Evolutionary conservation across 2,329 filamentous ascomycete species (phyloP), one percentile per base, ranked within the genome.

Genomic region (Scytalidium sp.): DNA sequence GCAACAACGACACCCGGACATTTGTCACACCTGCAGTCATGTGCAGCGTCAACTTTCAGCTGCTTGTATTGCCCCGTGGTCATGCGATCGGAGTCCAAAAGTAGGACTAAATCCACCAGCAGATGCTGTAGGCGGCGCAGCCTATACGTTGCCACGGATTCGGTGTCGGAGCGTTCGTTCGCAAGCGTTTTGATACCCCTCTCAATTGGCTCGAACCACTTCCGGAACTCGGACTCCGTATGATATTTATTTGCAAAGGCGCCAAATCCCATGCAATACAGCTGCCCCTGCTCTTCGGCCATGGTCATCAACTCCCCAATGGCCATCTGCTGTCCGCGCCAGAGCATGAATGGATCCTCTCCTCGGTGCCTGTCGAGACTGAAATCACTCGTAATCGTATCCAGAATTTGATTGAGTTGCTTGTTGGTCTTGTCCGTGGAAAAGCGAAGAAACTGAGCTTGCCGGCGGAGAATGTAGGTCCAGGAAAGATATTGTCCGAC

Each of bases 251-350:
- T 19, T 20, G 54, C 36, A 39, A 57, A 58, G n/a, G 55, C 55
- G 10, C 54, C 56, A 52, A 51, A 58, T 19, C 56, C 56, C 44
- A 58, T 57, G 29, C 56, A 58, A 23, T 58, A 58, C 10, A 58
- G 53, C 36, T 58, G 52, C 15, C 53, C 54, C 40, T 51, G 27
- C 42, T 57, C 55, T 46, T 54, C 47, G n/a, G 41, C 25, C 29
- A 55, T 15, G 17, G 59, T 60, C 59, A 61, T 60, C 41, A 53
- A 42, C 41, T 61, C 59, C 20, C 59, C 59, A 2, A 61, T 61
- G 6, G 59, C 59, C 57, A 61, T 61, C 42, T 61, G 59, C 21
- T 61, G 57, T 23, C 59, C 59, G 22, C 56, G 50, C 59, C 59
- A 61, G 21, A 61, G 54, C 59, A 60, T 61, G n/a, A 60, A 60